These are phyloP conservation scores for Leccinum longicurvipes DNA, from an alignment of 768 basidiomycete species.

Conservation along the genomic window DNA sequence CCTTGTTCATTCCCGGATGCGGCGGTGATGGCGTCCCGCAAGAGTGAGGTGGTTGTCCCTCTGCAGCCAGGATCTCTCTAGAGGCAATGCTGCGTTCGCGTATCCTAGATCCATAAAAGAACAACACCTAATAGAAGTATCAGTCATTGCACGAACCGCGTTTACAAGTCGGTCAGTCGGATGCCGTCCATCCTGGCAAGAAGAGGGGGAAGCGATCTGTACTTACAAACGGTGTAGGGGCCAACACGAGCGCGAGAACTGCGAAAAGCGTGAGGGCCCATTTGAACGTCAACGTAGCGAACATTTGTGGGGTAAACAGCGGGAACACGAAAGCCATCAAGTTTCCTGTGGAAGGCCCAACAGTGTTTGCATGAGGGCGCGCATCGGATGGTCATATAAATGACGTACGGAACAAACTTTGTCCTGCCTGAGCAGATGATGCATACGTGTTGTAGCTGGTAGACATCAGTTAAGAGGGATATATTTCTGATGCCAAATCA, in stretches of 20 bases:
- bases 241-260: conserved; percentile 39
- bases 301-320: conserved; percentile 48
- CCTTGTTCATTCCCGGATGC: conserved; percentile 5
- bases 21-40: background rate
- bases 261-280: conserved; percentile 24
- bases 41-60: background rate
- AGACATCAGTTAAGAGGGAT: background rate
- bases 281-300: conserved; percentile 42
- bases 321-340: conserved; percentile 43
- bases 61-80: conserved; percentile 16
- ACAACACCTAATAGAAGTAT: conserved; percentile 18
- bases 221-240: conserved; percentile 43
- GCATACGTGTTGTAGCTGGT: conserved; percentile 44
- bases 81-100: conserved; percentile 28
- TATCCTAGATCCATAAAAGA: conserved; percentile 32
- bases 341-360: conserved; percentile 31
- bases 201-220: background rate
- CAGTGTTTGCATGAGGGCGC: background rate
- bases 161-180: background rate
- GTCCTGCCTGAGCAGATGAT: conserved; percentile 53
- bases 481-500: background rate
- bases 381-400: background rate
- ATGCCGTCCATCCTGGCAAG: background rate
- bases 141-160: background rate
- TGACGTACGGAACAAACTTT: conserved; percentile 43